A percentile compares a stretch with the other conserved stretches of the same genome.
Conservation (phyloP, 1,284 basidiomycete species). For the Cutaneotrichosporon mucoides region DNA sequence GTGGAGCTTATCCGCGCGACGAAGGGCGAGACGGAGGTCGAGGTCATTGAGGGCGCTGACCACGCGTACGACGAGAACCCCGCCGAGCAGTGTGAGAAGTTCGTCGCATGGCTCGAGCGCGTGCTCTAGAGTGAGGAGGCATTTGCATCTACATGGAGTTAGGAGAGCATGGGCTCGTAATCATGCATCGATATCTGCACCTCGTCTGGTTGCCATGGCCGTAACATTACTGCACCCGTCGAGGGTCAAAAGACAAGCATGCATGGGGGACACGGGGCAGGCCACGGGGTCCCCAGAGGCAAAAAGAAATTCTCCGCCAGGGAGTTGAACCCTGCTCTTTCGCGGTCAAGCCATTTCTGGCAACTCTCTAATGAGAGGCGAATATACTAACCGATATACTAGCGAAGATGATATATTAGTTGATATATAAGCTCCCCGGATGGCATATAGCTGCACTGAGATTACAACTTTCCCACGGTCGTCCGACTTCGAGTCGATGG, state of each 20-base stretch:
- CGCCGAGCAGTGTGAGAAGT: conserved; percentile 32
- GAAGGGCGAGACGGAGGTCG: conserved; percentile 19
- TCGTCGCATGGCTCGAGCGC: conserved; percentile 36
- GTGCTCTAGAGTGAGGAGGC: too few species aligned
- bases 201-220: too few species aligned
- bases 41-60: conserved; percentile 30
- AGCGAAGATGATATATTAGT: neutral
- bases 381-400: conserved; percentile 10
- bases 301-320: conserved; percentile 9
- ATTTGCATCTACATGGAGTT: too few species aligned
- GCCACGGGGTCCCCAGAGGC: too few species aligned
- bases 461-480: conserved; percentile 7
- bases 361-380: conserved; percentile 6
- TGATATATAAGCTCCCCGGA: too few species aligned
- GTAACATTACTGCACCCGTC: too few species aligned
- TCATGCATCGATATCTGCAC: too few species aligned
- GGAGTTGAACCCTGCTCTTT: conserved; percentile 23
- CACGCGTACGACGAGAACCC: conserved; percentile 44
- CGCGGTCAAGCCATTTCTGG: neutral
- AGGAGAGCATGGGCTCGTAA: too few species aligned
- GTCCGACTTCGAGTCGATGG: neutral
- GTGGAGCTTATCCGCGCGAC: conserved; percentile 20
- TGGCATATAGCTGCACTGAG: too few species aligned
- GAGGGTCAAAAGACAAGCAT: too few species aligned
- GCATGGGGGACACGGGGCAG: too few species aligned